These are phyloP conservation scores for Exidia glandulosa DNA, from an alignment of 768 basidiomycete species.

Conservation along the genomic window DNA sequence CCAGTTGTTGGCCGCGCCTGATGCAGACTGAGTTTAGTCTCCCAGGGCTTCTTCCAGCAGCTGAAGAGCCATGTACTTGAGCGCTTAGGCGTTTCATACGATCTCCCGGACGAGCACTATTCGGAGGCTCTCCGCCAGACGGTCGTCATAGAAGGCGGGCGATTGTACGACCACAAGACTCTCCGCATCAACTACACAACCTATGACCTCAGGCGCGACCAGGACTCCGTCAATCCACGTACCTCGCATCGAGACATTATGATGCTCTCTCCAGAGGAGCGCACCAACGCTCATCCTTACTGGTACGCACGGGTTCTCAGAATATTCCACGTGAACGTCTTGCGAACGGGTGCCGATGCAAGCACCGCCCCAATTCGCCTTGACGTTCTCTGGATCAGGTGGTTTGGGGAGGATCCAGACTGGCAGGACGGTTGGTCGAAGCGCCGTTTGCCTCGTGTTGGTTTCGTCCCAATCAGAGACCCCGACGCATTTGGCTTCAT, in stretches of 20 bases:
- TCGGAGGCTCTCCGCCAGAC: slow-evolving; percentile 1
- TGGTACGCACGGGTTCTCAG: slow-evolving; percentile 12
- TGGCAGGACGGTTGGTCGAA: neutral
- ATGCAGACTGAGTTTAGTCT: too few relatives aligned
- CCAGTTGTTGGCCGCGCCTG: too few relatives aligned
- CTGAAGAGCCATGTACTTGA: neutral
- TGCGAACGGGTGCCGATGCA: neutral
- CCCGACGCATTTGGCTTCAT: slow-evolving; percentile 5
- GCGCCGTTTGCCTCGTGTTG: neutral
- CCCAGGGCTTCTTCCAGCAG: neutral
- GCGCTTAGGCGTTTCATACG: neutral
- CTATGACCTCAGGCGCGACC: slow-evolving; percentile 9
- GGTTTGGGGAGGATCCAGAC: slow-evolving; percentile 1
- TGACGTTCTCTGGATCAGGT: slow-evolving; percentile 3
- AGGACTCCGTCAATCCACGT: slow-evolving; percentile 13
- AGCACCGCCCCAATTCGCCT: neutral
- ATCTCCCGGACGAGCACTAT: slow-evolving; percentile 5
- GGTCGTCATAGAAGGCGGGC: slow-evolving; percentile 7
- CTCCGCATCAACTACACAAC: slow-evolving; percentile 15
- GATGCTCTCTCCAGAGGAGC: slow-evolving; percentile 10
- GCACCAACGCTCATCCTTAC: slow-evolving; percentile 9
- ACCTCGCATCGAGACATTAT: slow-evolving; percentile 11
- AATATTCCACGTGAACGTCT: slow-evolving; percentile 4
- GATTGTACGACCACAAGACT: slow-evolving; percentile 11
- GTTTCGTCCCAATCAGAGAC: slow-evolving; percentile 1